Evolutionary conservation across 2,329 filamentous ascomycete species (phyloP), one percentile per base, ranked within the genome.

Genomic region (Allantophomopsis cytisporea): DNA sequence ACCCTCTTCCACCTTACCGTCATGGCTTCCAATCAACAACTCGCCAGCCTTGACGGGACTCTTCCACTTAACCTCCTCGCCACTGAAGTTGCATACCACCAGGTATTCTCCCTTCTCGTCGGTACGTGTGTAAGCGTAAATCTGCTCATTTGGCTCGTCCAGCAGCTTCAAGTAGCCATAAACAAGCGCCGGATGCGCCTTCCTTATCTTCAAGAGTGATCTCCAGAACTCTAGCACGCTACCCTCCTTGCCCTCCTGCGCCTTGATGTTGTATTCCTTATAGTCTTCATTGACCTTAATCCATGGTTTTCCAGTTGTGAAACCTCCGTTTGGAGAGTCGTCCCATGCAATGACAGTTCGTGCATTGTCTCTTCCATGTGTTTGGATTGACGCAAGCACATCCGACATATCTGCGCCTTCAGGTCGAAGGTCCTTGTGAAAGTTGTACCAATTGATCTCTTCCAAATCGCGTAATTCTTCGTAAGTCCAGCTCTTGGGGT

Each of bases 261-360:
- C 60, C 10, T 66, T 64, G 1, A 73, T 76, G 43, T 83, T 81
- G 52, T 76, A 60, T 1, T 56, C 54, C 34, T 53, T 58, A 42
- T 69, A 73, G 39, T 71, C 64, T 17, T 73, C 69, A 43, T 74
- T 65, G 10, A 72, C 62, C 2, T 69, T 62, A 71, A 79, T 79
- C 74, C 75, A 79, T 37, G 61, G 59, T 0, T 61, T 61, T 0
- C 57, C 61, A 40, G 60, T 56, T 5, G 74, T 76, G 60, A 83
- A 83, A 1, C 80, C 80, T 0, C 72, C 75, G 45, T 77, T 66
- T 1, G 61, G 54, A 0, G 60, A 58, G 1, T 54, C 63, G 41
- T 66, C 66, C 80, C 80, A 84, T 46, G 80, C 76, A 61, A 85
- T 74, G 0, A 79, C 79, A 3, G 74, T 68, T n/a, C 80, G 65